These are phyloP conservation scores for Boeremia exigua DNA, from an alignment of 2,329 filamentous ascomycete genomes.

Conservation along the genomic window DNA sequence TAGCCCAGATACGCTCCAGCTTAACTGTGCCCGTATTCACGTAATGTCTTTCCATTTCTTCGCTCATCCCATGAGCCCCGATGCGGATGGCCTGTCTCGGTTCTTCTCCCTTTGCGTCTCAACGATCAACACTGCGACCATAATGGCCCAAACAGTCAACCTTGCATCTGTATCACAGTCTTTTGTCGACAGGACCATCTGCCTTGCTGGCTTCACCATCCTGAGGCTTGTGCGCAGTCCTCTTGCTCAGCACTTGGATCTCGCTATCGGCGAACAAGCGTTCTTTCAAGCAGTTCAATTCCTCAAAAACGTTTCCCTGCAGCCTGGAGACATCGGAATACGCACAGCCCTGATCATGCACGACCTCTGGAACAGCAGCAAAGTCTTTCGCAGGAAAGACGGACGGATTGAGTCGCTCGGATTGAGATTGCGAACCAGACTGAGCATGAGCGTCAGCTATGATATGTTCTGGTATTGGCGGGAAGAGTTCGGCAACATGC, in stretches of 20 bases:
- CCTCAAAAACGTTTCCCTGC: slow-evolving; percentile 41
- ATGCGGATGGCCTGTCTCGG: slow-evolving; percentile 36
- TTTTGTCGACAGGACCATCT: slow-evolving; percentile 43
- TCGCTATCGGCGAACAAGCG: slow-evolving; percentile 42
- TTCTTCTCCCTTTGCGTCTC: slow-evolving; percentile 44
- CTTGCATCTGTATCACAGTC: slow-evolving; percentile 39
- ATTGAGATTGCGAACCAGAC: slow-evolving; percentile 39
- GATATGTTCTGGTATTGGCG: slow-evolving; percentile 51
- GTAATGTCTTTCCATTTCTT: slow-evolving; percentile 48
- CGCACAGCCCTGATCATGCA: slow-evolving; percentile 41
- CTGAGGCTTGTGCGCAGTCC: slow-evolving; percentile 41
- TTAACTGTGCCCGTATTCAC: slow-evolving; percentile 45
- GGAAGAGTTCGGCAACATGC: slow-evolving; percentile 47
- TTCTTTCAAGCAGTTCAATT: slow-evolving; percentile 42
- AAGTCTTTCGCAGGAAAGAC: slow-evolving; percentile 41
- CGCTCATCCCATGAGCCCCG: slow-evolving; percentile 36
- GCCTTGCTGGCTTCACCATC: slow-evolving; percentile 42
- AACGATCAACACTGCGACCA: slow-evolving; percentile 34
- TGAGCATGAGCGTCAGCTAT: slow-evolving; percentile 48
- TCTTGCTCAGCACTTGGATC: slow-evolving; percentile 40
- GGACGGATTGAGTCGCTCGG: slow-evolving; percentile 42
- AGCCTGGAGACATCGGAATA: slow-evolving; percentile 40
- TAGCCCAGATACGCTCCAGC: slow-evolving; percentile 38
- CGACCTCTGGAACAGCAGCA: slow-evolving; percentile 44
- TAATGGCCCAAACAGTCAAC: slow-evolving; percentile 30